Base-by-base conservation (phyloP, 1,284 basidiomycete species). In the Cystobasidium pallidum region DNA sequence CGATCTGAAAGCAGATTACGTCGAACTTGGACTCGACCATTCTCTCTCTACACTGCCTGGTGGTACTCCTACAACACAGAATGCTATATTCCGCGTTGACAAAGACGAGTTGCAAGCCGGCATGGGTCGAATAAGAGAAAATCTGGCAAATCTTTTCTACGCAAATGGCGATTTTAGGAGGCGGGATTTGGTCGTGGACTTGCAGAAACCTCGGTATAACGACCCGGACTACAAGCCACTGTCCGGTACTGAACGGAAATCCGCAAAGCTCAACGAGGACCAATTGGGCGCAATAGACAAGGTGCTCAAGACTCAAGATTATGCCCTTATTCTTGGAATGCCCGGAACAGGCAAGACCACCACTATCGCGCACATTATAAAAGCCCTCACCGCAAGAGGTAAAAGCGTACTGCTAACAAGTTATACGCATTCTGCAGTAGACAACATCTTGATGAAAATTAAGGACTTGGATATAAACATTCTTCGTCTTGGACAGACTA, bases 331-430 rank as follows among this genome's bases (percentile, higher is more conserved):
- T 36, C 84, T 98, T 4, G 96, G 95, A 28, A 98, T 99, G 96
- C 95, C 95, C 1, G 95, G 95, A 0, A 98, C 96, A 1, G 95
- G 95, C 10, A 99, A 99, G 83, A 97, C 95, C 41, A 96, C 94
- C 0, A 91, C 95, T 3, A 90, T 98, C 67, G 91, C 91, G 0
- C 89, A 92, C 49, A 86, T 97, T 51, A 94, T 99, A 79, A 86
- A 87, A 76, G 85, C 86, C 28, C 83, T 99, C 4, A 91, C 92
- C 0, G 84, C 82, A 49, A 83, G 87, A 80, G 92, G 92, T 3
- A 94, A 97, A 83, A 91, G 86, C 0, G 91, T 99, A 4, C 81
- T 99, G 26, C 81, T 99, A 70, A 91, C 91, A 1, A 92, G 91
- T 57, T 96, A 98, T 80, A 99, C 95, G 1, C 96, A 99, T 83